A percentile compares a stretch with the other conserved stretches of the same genome.
phyloP scores from a whole-genome alignment of 2,329 filamentous ascomycete genomes.

The Epichloe hybrida region DNA sequence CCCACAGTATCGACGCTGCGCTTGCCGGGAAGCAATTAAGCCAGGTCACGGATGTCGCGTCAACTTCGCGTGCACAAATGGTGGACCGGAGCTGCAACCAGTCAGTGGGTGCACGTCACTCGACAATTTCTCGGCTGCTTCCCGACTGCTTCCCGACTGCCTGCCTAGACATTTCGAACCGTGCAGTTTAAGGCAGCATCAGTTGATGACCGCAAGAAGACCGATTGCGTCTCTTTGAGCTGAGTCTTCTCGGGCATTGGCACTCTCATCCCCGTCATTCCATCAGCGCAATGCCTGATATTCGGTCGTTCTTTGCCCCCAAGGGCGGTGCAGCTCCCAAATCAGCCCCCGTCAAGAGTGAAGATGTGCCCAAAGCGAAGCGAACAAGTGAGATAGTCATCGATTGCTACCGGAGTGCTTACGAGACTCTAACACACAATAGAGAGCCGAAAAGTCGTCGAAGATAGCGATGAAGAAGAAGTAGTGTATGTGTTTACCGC shows the following conservation, averaged over 20 bases:
- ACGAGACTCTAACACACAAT: slow-evolving; percentile 9
- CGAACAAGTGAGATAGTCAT: slow-evolving; percentile 27
- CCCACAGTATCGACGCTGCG: background rate
- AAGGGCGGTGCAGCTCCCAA: slow-evolving; percentile 47
- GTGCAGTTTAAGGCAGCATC: slow-evolving; percentile 11
- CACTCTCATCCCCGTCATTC: background rate
- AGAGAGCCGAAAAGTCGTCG: slow-evolving; percentile 55
- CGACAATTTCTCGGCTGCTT: slow-evolving; percentile 16
- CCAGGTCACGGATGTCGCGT: slow-evolving; percentile 29
- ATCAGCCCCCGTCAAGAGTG: slow-evolving; percentile 31
- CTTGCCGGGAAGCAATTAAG: slow-evolving; percentile 15
- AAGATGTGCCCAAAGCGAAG: slow-evolving; percentile 29
- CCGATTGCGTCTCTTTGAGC: background rate
- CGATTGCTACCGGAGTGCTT: background rate
- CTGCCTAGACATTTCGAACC: background rate
- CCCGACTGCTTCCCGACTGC: slow-evolving; percentile 12
- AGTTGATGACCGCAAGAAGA: slow-evolving; percentile 12
- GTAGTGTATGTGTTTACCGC: slow-evolving; percentile 5
- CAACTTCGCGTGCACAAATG: slow-evolving; percentile 26
- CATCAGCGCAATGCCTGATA: slow-evolving; percentile 60
- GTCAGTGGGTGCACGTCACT: slow-evolving; percentile 20
- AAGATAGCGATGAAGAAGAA: slow-evolving; percentile 73
- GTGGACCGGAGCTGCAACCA: slow-evolving; percentile 5
- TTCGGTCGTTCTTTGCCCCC: slow-evolving; percentile 78
- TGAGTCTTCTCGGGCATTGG: slow-evolving; percentile 1